These are phyloP conservation scores for Cephalotrichum gorgonifer DNA, from an alignment of 2,329 filamentous ascomycete species.

Conservation along the genomic window DNA sequence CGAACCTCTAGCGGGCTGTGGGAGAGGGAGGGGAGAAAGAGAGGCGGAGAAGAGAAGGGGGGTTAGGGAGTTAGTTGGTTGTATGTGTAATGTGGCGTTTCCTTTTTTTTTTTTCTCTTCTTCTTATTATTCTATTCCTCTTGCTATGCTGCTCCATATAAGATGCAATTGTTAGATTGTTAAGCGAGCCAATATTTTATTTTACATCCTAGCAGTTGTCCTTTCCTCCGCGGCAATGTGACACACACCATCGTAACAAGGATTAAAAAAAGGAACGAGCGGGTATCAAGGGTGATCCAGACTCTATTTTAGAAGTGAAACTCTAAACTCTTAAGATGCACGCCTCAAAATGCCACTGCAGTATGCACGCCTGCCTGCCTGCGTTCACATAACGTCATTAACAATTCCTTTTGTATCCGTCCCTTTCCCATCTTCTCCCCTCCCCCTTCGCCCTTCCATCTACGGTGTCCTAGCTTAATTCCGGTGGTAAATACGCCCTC, in stretches of 20 bases:
- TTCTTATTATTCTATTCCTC: neutral
- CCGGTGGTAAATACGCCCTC: conserved; percentile 2
- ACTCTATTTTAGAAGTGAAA: neutral
- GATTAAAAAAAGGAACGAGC: neutral
- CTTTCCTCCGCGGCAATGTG: too few species aligned
- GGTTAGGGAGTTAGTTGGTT: neutral
- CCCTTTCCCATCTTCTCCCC: neutral
- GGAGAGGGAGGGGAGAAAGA: conserved; percentile 42
- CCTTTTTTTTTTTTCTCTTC: neutral
- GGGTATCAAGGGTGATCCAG: neutral
- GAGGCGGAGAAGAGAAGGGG: neutral
- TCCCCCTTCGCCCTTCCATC: neutral
- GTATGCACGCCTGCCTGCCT: neutral
- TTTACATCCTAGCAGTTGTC: too few species aligned
- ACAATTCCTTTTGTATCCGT: neutral
- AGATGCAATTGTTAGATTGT: neutral
- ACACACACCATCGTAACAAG: neutral
- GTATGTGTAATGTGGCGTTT: neutral
- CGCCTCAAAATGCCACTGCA: neutral
- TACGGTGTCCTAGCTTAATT: too few species aligned
- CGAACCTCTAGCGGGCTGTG: conserved; percentile 72
- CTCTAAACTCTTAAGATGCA: neutral
- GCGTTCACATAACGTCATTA: neutral
- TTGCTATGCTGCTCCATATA: neutral
- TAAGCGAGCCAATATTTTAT: too few species aligned